A percentile compares a stretch with the other conserved stretches of the same genome.
These are phyloP conservation scores for Alternaria sp. DNA, from an alignment of 2,329 filamentous ascomycete genomes.

Conservation along the genomic window DNA sequence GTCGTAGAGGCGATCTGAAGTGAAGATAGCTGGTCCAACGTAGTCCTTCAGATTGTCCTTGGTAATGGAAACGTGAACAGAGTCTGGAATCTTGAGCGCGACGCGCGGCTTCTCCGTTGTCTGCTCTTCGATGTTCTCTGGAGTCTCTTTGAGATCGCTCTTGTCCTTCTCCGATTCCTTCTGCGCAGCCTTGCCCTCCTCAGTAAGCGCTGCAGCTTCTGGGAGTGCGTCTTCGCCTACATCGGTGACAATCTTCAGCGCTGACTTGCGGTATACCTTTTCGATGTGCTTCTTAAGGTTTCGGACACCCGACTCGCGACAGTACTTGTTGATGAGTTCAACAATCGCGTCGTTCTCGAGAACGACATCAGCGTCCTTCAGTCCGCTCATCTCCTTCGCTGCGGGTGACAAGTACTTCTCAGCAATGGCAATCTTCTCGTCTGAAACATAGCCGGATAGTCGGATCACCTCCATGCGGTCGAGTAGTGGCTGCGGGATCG, in stretches of 20 bases:
- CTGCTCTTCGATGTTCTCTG: slow-evolving; percentile 64
- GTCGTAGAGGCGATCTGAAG: slow-evolving; percentile 93
- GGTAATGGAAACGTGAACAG: slow-evolving; percentile 83
- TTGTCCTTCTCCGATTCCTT: slow-evolving; percentile 75
- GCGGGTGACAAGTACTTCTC: slow-evolving; percentile 90
- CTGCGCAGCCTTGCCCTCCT: slow-evolving; percentile 82
- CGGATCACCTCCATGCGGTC: slow-evolving; percentile 99
- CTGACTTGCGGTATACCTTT: slow-evolving; percentile 97
- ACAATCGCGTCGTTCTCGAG: slow-evolving; percentile 87
- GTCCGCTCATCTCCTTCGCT: slow-evolving; percentile 90
- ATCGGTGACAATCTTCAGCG: slow-evolving; percentile 95
- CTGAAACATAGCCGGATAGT: slow-evolving; percentile 93
- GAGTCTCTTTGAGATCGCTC: slow-evolving; percentile 69
- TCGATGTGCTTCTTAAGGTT: slow-evolving; percentile 99
- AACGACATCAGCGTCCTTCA: slow-evolving; percentile 91
- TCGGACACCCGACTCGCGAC: slow-evolving; percentile 93
- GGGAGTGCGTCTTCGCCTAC: slow-evolving; percentile 84
- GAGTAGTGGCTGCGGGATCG: slow-evolving; percentile 89
- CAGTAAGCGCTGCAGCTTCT: slow-evolving; percentile 83
- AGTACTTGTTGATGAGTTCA: slow-evolving; percentile 98
- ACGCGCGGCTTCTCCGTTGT: slow-evolving; percentile 74
- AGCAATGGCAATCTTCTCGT: slow-evolving; percentile 99
- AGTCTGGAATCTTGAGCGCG: slow-evolving; percentile 83
- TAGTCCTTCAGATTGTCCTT: slow-evolving; percentile 96
- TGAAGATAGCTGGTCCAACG: slow-evolving; percentile 94